Percentiles rank a stretch among this genome's conserved stretches.
These are phyloP conservation scores for Aspergillus fumigatus DNA, from an alignment of 2,329 filamentous ascomycete genomes.

Conservation along the genomic window DNA sequence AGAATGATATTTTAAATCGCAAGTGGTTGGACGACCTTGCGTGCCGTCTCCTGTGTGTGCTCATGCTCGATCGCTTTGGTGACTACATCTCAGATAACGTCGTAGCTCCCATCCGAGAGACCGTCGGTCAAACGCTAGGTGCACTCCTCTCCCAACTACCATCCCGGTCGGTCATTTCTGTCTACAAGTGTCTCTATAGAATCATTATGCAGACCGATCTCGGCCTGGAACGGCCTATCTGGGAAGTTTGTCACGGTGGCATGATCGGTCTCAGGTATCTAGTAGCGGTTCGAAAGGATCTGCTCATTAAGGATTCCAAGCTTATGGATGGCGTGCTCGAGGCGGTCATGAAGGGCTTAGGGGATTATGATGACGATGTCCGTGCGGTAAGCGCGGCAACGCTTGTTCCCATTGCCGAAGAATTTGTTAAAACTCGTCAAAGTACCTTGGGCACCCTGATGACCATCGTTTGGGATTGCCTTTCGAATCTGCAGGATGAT, in stretches of 20 bases:
- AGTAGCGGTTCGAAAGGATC: slow-evolving; percentile 88
- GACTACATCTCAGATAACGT: slow-evolving; percentile 98
- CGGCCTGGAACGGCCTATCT: slow-evolving; percentile 67
- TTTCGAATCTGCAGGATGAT: slow-evolving; percentile 95
- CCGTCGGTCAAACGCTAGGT: slow-evolving; percentile 87
- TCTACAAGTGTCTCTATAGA: slow-evolving; percentile 78
- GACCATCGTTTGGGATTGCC: slow-evolving; percentile 93
- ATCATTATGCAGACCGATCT: slow-evolving; percentile 90
- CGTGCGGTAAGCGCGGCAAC: slow-evolving; percentile 97
- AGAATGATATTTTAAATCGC: slow-evolving; percentile 77
- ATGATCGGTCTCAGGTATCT: slow-evolving; percentile 97
- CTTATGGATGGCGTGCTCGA: slow-evolving; percentile 90
- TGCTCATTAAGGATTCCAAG: slow-evolving; percentile 74
- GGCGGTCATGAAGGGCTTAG: slow-evolving; percentile 91
- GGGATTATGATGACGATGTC: slow-evolving; percentile 89
- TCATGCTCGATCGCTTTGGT: slow-evolving; percentile 96
- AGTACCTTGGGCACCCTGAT: slow-evolving; percentile 75
- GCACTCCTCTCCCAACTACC: slow-evolving; percentile 82
- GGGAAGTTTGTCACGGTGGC: slow-evolving; percentile 95
- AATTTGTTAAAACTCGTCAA: slow-evolving; percentile 83
- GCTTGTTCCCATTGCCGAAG: slow-evolving; percentile 88
- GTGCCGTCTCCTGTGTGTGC: slow-evolving; percentile 89
- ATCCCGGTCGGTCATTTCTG: slow-evolving; percentile 70
- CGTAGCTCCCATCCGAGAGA: slow-evolving; percentile 92
- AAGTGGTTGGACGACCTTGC: slow-evolving; percentile 90